Evolutionary conservation across 2,329 filamentous ascomycete species (phyloP).

Genomic region (Thermothelomyces thermophilus): DNA sequence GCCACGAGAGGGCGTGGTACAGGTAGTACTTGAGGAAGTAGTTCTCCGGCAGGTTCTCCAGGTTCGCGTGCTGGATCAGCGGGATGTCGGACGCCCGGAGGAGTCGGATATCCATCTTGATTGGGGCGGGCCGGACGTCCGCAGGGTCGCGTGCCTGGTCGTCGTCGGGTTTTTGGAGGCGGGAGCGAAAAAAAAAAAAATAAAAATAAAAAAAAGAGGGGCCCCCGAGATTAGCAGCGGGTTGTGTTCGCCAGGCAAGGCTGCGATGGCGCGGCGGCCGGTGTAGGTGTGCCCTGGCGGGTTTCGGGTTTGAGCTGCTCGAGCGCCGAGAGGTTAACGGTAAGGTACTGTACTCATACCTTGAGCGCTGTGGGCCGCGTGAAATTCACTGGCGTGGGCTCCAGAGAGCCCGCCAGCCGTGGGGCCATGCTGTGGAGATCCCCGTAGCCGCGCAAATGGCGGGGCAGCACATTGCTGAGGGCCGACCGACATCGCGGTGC

Average conservation of each 20-base stretch:
- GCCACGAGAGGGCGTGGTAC: constrained; percentile 97
- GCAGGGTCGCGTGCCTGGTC: too few relatives aligned
- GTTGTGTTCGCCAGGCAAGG: not conserved
- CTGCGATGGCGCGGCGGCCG: not conserved
- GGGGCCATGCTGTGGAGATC: constrained; percentile 12
- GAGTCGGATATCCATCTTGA: constrained; percentile 78
- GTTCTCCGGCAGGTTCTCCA: constrained; percentile 98
- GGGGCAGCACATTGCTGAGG: constrained; percentile 19
- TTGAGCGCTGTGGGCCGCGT: constrained; percentile 11
- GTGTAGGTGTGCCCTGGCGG: not conserved
- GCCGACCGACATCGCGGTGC: constrained; percentile 18
- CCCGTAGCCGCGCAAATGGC: constrained; percentile 26
- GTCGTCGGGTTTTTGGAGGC: too few relatives aligned
- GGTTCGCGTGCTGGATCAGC: constrained; percentile 94
- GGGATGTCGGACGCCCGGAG: constrained; percentile 78
- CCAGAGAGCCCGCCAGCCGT: not conserved
- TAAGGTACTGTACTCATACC: not conserved
- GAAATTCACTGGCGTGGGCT: constrained; percentile 11
- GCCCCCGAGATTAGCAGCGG: not conserved
- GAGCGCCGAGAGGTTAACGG: not conserved
- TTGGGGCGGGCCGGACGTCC: not conserved
- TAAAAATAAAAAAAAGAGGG: too few relatives aligned
- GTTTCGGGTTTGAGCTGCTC: not conserved
- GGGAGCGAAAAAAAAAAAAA: too few relatives aligned
- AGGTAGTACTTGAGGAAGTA: constrained; percentile 99